A percentile compares a stretch with the other conserved stretches of the same genome.
Evolutionary conservation across 495 filamentous ascomycete genomes (phyloP).

Genomic region (Talaromyces adpressus): DNA sequence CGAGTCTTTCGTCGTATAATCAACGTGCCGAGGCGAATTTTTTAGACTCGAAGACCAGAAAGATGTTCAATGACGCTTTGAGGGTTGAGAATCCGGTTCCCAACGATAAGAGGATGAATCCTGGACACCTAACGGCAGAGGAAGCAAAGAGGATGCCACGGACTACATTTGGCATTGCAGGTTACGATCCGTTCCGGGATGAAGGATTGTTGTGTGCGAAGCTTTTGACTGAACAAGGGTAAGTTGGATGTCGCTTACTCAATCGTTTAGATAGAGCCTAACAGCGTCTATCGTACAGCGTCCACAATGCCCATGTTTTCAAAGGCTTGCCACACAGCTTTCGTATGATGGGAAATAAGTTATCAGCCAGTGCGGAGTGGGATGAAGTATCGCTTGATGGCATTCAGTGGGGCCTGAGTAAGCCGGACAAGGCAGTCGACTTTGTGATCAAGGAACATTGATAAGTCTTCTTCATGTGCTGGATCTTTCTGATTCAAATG

Average conservation of each 20-base stretch:
- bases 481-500: too few relatives aligned
- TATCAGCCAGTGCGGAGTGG: slow-evolving; percentile 30
- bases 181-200: slow-evolving; percentile 40
- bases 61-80: slow-evolving; percentile 28
- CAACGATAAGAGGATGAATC: slow-evolving; percentile 26
- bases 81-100: slow-evolving; percentile 16
- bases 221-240: slow-evolving; percentile 39
- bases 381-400: slow-evolving; percentile 34
- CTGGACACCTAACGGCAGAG: slow-evolving; percentile 31
- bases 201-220: slow-evolving; percentile 38
- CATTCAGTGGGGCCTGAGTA: slow-evolving; percentile 32
- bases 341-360: slow-evolving; percentile 24
- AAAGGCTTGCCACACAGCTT: slow-evolving; percentile 42
- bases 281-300: slow-evolving; percentile 14
- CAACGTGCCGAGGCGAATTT: slow-evolving; percentile 33
- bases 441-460: slow-evolving; percentile 30
- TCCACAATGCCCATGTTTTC: slow-evolving; percentile 39
- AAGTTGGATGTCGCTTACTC: slow-evolving; percentile 12
- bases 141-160: slow-evolving; percentile 33
- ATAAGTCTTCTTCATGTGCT: background rate
- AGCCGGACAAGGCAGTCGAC: slow-evolving; percentile 15
- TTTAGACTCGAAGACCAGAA: slow-evolving; percentile 21
- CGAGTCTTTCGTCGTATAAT: slow-evolving; percentile 27
- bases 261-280: background rate
- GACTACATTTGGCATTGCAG: slow-evolving; percentile 38